Conservation (phyloP, 257 asterid genomes). For the Nyctanthes arbortristis region DNA sequence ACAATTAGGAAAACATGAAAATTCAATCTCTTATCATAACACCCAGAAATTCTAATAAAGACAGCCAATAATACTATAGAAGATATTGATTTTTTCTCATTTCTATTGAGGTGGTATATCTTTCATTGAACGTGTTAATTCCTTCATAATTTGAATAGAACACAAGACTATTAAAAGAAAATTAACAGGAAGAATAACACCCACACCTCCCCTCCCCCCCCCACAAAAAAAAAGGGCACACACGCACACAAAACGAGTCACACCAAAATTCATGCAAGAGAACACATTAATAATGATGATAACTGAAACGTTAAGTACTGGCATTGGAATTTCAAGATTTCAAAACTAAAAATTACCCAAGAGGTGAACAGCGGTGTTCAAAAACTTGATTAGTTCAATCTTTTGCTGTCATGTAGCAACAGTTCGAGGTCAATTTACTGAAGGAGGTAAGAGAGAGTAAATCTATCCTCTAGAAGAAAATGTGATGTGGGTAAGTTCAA, state of each 20-base stretch:
- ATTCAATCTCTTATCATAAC: neutral
- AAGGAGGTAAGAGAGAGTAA: neutral
- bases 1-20: neutral
- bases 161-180: neutral
- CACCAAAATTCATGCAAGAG: conserved; percentile 1
- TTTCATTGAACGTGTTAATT: conserved; percentile 5
- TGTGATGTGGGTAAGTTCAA: too few species aligned
- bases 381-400: neutral
- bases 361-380: neutral
- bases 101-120: neutral
- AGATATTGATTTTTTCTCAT: neutral
- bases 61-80: neutral
- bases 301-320: neutral
- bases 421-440: neutral
- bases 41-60: neutral
- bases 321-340: conserved; percentile 5
- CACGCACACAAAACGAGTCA: neutral
- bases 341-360: neutral
- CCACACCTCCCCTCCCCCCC: too few species aligned
- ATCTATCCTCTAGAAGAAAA: neutral
- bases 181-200: neutral
- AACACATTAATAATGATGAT: neutral
- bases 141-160: conserved; percentile 6
- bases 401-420: neutral
- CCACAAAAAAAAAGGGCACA: neutral